Percentiles rank a stretch among this genome's conserved stretches.
These are phyloP conservation scores for Warburgia ugandensis DNA, from an alignment of 164 flowering plant species.

Conservation along the genomic window DNA sequence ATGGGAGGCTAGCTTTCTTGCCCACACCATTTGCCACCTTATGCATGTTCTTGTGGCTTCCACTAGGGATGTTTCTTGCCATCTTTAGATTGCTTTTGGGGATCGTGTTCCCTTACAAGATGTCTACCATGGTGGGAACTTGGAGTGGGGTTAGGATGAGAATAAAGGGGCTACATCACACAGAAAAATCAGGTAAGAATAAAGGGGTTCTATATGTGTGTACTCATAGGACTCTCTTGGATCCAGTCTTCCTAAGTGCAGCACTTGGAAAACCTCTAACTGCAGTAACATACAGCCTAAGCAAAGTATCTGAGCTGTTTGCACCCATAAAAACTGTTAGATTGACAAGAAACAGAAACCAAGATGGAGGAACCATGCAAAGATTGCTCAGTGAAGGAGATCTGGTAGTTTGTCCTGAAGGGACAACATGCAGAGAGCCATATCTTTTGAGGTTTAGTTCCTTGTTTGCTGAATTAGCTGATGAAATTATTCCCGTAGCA, in stretches of 20 bases:
- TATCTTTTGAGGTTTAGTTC: conserved; percentile 36
- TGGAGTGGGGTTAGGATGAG: conserved; percentile 19
- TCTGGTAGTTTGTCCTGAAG: conserved; percentile 38
- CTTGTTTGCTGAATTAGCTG: conserved; percentile 30
- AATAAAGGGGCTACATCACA: conserved; percentile 1
- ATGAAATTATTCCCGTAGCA: conserved; percentile 31
- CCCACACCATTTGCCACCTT: conserved; percentile 38
- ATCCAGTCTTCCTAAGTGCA: conserved; percentile 27
- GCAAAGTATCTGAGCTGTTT: conserved; percentile 21
- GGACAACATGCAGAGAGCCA: conserved; percentile 42
- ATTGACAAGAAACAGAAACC: conserved; percentile 24
- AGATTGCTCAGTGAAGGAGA: conserved; percentile 23
- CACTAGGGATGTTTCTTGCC: conserved; percentile 34
- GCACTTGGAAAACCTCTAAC: conserved; percentile 14
- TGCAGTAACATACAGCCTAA: conserved; percentile 26
- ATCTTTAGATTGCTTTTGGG: conserved; percentile 16
- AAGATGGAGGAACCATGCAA: conserved; percentile 24
- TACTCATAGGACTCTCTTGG: conserved; percentile 52
- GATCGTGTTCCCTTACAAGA: conserved; percentile 21
- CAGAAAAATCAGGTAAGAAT: not conserved
- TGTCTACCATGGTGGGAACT: conserved; percentile 11
- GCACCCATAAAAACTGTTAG: conserved; percentile 30
- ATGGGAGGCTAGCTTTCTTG: conserved; percentile 48
- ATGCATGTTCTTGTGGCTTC: conserved; percentile 48
- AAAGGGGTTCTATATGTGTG: conserved; percentile 40